Evolutionary conservation across 768 basidiomycete genomes (phyloP).

Genomic region (Pulveroboletus sp.): DNA sequence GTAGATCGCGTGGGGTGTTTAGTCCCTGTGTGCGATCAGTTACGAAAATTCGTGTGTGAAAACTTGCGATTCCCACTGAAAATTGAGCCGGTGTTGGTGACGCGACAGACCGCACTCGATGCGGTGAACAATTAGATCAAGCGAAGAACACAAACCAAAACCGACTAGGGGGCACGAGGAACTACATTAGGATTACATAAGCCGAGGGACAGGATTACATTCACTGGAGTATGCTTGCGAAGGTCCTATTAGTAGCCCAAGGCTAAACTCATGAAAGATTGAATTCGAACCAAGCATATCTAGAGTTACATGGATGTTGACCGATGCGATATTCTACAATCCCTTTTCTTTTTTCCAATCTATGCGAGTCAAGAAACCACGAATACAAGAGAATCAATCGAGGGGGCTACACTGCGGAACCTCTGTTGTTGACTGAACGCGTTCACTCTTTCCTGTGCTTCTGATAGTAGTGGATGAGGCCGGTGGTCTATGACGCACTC

Average conservation of each 20-base stretch:
- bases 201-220: not conserved
- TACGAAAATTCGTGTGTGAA: not conserved
- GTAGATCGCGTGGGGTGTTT: constrained; percentile 8
- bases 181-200: constrained; percentile 2
- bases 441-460: constrained; percentile 72
- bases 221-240: too few relatives aligned
- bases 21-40: not conserved
- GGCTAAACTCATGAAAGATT: too few relatives aligned
- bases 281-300: too few relatives aligned
- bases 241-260: too few relatives aligned
- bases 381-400: not conserved
- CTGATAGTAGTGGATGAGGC: constrained; percentile 96
- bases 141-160: not conserved
- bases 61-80: not conserved
- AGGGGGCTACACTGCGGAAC: constrained; percentile 8
- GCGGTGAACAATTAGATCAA: not conserved
- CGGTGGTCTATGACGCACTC: constrained; percentile 64
- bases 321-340: constrained; percentile 2
- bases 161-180: constrained; percentile 1
- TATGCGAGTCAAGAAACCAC: not conserved
- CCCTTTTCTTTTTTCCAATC: not conserved
- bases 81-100: not conserved
- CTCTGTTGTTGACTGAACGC: constrained; percentile 21
- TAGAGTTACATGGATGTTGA: constrained; percentile 14
- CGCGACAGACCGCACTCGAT: not conserved